A percentile compares a stretch with the other conserved stretches of the same genome.
phyloP scores from a whole-genome alignment of 768 basidiomycete genomes.

The Boletus tomentosulus region DNA sequence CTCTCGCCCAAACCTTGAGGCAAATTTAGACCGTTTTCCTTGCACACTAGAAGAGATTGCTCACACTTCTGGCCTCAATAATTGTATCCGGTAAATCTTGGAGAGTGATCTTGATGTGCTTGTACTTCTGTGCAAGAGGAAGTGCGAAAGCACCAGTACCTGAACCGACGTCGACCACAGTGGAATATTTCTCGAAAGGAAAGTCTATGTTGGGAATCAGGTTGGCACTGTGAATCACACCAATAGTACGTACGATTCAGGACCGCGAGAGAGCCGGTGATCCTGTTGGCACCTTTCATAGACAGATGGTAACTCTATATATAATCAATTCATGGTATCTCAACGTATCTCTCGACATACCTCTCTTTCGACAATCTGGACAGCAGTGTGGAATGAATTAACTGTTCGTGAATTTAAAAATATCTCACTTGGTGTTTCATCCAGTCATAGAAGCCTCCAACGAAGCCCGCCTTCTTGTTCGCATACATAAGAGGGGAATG shows the following conservation, averaged over 20 bases:
- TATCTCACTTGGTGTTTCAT: slow-evolving; percentile 19
- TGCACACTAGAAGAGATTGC: not conserved
- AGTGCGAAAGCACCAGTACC: slow-evolving; percentile 31
- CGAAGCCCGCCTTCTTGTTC: slow-evolving; percentile 14
- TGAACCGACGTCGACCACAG: slow-evolving; percentile 34
- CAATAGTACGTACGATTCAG: slow-evolving; percentile 14
- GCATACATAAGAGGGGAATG: slow-evolving; percentile 23
- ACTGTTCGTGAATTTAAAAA: not conserved
- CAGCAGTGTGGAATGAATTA: not conserved
- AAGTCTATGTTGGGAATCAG: slow-evolving; percentile 19
- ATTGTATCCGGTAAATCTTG: slow-evolving; percentile 31
- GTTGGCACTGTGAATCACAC: not conserved
- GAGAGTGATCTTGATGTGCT: slow-evolving; percentile 29
- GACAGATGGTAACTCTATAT: slow-evolving; percentile 19
- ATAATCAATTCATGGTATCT: not conserved
- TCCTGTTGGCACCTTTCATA: slow-evolving; percentile 20
- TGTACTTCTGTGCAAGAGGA: slow-evolving; percentile 26
- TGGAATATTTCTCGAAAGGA: slow-evolving; percentile 28
- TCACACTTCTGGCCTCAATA: slow-evolving; percentile 16
- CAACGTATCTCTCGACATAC: slow-evolving; percentile 1
- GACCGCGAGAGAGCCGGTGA: slow-evolving; percentile 26
- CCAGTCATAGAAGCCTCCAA: slow-evolving; percentile 22
- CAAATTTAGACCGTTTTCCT: not conserved
- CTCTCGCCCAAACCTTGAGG: slow-evolving; percentile 20
- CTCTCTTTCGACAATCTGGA: slow-evolving; percentile 19